These are phyloP conservation scores for Hortaea werneckii DNA, from an alignment of 2,329 filamentous ascomycete genomes.

Conservation along the genomic window DNA sequence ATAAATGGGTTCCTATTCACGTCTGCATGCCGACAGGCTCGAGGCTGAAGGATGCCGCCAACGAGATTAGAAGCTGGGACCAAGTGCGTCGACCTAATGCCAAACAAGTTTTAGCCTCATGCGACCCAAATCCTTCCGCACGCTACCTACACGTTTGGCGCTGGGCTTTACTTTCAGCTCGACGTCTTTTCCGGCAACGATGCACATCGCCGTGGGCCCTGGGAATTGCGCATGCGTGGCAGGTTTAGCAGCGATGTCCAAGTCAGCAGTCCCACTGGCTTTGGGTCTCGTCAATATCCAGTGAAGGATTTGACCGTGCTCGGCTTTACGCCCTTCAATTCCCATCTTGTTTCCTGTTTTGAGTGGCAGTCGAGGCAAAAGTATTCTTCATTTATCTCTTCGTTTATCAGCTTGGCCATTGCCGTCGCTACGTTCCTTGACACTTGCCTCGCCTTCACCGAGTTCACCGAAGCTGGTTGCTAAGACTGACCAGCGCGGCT, in stretches of 20 bases:
- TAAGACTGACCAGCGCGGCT: background rate
- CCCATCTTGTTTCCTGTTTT: no score
- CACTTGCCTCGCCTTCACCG: background rate
- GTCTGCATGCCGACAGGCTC: background rate
- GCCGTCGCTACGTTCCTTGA: background rate
- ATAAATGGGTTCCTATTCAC: no score
- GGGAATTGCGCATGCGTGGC: no score
- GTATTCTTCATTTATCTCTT: background rate
- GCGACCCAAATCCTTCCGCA: background rate
- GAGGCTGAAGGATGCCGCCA: background rate
- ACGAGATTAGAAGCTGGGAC: background rate
- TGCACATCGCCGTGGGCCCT: background rate
- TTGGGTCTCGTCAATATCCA: no score
- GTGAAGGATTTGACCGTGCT: no score
- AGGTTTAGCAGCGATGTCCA: no score
- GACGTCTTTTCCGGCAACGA: background rate
- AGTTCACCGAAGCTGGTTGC: background rate
- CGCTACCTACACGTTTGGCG: background rate
- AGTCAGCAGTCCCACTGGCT: no score
- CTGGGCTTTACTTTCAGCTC: background rate
- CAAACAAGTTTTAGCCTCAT: background rate
- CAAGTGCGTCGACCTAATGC: background rate
- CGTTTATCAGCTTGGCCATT: slow-evolving; percentile 2
- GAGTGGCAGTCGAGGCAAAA: background rate
- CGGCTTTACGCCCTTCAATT: no score